Evolutionary conservation across 306 rosid genomes (phyloP), one percentile per base, ranked within the genome.

Genomic region (Cicer pinnatifidum): DNA sequence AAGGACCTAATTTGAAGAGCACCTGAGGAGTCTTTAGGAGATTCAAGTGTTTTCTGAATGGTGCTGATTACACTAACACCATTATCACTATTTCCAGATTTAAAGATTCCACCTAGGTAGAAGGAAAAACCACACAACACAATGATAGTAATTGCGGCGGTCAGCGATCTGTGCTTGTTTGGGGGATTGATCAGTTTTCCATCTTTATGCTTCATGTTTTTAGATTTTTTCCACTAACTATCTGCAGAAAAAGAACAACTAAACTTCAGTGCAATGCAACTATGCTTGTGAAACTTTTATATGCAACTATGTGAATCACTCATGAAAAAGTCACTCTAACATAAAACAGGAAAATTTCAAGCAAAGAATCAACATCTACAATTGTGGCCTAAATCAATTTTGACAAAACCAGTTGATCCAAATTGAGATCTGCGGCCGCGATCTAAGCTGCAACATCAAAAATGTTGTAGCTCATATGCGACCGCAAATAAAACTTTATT

Each of bases 131-230:
- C 97, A 23, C 97, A 91, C 12, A 95, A 85, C 62, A 77, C 78
- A 73, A 90, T 33, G 64, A 87, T 13, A 50, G 83, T 80, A 69
- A 90, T 69, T 54, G 90, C 65, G 78, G 81, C 73, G 4, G 87
- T 82, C 63, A 95, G 61, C 78, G 76, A 63, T 80, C 79, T 80
- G 54, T 75, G 81, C 81, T 86, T 93, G 16, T 90, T 92, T 40
- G 84, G 78, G 1, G 59, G 84, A 69, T 64, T 23, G 52, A 80
- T 84, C 58, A 88, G 92, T 85, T 95, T 95, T 58, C 93, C 96
- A 80, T 95, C 99, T 83, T 91, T 91, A 76, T 90, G 78, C 88
- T 91, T 95, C 99, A 95, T 95, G 81, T 17, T 88, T 45, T 53
- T 62, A 44, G 39, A 72, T 75, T 47, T 67, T 41, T 60, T 80